phyloP scores from a whole-genome alignment of 179 eudicot species.

The Vitellaria paradoxa region DNA sequence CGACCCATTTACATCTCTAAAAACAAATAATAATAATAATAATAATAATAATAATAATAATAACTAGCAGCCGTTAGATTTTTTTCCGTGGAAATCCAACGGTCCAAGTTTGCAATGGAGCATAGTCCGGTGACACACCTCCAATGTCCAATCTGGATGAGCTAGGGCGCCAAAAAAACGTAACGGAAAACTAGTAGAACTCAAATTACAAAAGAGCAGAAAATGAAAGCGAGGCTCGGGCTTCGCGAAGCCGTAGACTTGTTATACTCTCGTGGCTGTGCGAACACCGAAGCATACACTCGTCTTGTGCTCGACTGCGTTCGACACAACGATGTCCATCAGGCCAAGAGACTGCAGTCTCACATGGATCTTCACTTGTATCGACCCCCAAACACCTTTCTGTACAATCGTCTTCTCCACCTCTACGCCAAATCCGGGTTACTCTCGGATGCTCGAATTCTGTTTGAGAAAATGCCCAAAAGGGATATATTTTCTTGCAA shows the following conservation, averaged over 20 bases:
- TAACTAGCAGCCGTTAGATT: too few species aligned
- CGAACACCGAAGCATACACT: slow-evolving; percentile 25
- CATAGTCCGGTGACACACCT: too few species aligned
- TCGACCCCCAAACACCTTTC: slow-evolving; percentile 29
- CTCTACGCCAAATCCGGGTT: slow-evolving; percentile 41
- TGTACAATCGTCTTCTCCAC: slow-evolving; percentile 47
- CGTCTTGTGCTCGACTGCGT: slow-evolving; percentile 30
- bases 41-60: too few species aligned
- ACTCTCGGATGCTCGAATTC: slow-evolving; percentile 37
- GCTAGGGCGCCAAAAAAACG: too few species aligned
- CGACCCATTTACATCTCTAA: too few species aligned
- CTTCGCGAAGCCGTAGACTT: slow-evolving; percentile 27
- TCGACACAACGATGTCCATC: slow-evolving; percentile 21
- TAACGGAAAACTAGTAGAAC: not conserved
- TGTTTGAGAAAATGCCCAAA: slow-evolving; percentile 46
- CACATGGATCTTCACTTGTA: slow-evolving; percentile 31
- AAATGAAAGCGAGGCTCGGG: slow-evolving; percentile 32
- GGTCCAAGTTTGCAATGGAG: too few species aligned
- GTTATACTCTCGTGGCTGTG: slow-evolving; percentile 16
- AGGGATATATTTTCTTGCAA: slow-evolving; percentile 47
- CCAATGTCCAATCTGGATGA: too few species aligned
- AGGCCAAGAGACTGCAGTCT: slow-evolving; percentile 25
- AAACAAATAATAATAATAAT: too few species aligned
- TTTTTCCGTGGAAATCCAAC: too few species aligned
- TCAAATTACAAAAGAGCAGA: not conserved